Percentiles rank a stretch among this genome's conserved stretches.
Evolutionary conservation across 257 asterid species (phyloP).

Genomic region (Solanum rostratum): DNA sequence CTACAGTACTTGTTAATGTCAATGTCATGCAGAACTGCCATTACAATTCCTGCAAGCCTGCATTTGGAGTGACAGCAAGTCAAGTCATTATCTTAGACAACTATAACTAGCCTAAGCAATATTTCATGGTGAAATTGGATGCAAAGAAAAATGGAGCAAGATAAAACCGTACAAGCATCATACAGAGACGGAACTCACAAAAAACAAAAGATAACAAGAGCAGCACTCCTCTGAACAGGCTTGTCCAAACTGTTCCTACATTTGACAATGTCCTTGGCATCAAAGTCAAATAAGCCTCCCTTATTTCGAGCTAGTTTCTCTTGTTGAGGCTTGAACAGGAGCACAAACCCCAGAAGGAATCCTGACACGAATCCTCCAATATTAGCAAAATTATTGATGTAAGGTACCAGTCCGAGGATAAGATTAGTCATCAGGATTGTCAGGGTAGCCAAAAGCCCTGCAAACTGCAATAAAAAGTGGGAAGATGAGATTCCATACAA

Average conservation of each 20-base stretch:
- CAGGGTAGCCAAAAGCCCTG: slow-evolving; percentile 31
- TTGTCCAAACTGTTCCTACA: slow-evolving; percentile 39
- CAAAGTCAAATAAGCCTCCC: slow-evolving; percentile 56
- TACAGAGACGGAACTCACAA: slow-evolving; percentile 41
- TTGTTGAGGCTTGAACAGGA: slow-evolving; percentile 50
- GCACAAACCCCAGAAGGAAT: slow-evolving; percentile 52
- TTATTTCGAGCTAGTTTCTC: slow-evolving; percentile 33
- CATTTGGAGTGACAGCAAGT: neutral
- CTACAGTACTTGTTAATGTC: slow-evolving; percentile 51
- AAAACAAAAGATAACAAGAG: slow-evolving; percentile 39
- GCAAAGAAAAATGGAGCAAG: neutral
- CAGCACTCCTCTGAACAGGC: slow-evolving; percentile 44
- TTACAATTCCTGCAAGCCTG: slow-evolving; percentile 48
- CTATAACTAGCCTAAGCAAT: neutral
- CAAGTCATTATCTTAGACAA: neutral
- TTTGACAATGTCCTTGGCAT: slow-evolving; percentile 32
- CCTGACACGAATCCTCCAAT: slow-evolving; percentile 78
- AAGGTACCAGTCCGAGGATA: slow-evolving; percentile 63
- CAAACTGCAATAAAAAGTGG: slow-evolving; percentile 30
- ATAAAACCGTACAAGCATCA: neutral
- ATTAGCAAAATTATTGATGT: slow-evolving; percentile 66
- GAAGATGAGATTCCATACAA: neutral
- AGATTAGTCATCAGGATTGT: slow-evolving; percentile 36
- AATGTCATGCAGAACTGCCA: slow-evolving; percentile 35
- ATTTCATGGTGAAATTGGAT: neutral